A percentile compares a stretch with the other conserved stretches of the same genome.
Evolutionary conservation across 306 rosid genomes (phyloP).

Genomic region (Notholithocarpus densiflorus): DNA sequence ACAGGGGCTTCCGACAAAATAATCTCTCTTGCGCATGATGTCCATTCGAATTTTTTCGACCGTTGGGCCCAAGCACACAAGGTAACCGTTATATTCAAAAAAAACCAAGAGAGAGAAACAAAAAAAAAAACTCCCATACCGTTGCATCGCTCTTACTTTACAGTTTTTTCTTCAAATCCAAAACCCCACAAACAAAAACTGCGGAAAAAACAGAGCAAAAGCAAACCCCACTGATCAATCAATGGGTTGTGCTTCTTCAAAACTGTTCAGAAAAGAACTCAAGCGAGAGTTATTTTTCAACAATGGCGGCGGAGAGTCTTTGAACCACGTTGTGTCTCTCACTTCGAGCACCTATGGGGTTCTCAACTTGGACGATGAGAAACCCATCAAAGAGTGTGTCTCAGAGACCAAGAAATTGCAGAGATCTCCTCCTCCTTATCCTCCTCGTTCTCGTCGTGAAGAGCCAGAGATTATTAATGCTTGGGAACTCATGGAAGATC

Average conservation of each 20-base stretch:
- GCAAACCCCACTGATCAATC: slow-evolving; percentile 35
- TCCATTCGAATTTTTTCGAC: slow-evolving; percentile 71
- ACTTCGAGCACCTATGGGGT: slow-evolving; percentile 83
- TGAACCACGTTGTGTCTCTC: slow-evolving; percentile 82
- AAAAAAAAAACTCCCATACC: slow-evolving; percentile 28
- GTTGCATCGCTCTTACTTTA: slow-evolving; percentile 18
- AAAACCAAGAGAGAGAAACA: neutral
- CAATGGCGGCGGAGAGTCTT: slow-evolving; percentile 45
- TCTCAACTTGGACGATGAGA: slow-evolving; percentile 56
- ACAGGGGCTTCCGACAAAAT: slow-evolving; percentile 10
- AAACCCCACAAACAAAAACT: slow-evolving; percentile 29
- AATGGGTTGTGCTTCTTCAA: slow-evolving; percentile 97
- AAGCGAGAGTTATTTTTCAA: slow-evolving; percentile 40
- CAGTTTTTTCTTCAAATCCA: slow-evolving; percentile 14
- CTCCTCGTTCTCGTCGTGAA: slow-evolving; percentile 8
- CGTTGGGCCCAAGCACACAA: slow-evolving; percentile 71
- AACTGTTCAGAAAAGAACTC: slow-evolving; percentile 55
- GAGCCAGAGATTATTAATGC: slow-evolving; percentile 69
- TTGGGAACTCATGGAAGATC: slow-evolving; percentile 98
- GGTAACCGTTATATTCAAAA: slow-evolving; percentile 54
- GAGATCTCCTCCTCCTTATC: slow-evolving; percentile 23
- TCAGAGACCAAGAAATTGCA: slow-evolving; percentile 30
- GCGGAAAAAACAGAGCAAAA: slow-evolving; percentile 9
- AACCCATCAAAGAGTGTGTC: slow-evolving; percentile 18
- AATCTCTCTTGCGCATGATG: neutral